Evolutionary conservation across 768 basidiomycete species (phyloP), one percentile per base, ranked within the genome.

Genomic region (Panaeolus cyanescens): DNA sequence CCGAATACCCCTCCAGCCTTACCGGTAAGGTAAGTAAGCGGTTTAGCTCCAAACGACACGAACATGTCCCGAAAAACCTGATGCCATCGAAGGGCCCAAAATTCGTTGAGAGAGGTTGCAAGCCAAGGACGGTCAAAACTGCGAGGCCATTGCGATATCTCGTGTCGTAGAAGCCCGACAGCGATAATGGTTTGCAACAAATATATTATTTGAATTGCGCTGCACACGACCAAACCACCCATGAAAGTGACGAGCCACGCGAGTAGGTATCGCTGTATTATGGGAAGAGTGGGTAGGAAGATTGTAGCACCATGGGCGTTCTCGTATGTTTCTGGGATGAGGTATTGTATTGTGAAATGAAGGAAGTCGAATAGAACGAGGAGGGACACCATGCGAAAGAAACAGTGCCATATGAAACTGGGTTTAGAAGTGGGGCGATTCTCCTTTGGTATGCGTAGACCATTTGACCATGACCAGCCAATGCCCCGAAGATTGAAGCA

Each of bases 31-130:
- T 65, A 66, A 28, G 69, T 68, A 28, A 84, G 55, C 0, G 84
- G 83, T 32, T 73, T 74, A 9, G 75, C 74, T 12, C 87, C 88
- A n/a, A 85, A 62, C 12, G 69, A 71, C 39, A 88, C 71, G 65
- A 91, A 90, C 34, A 71, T 66, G 42, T 85, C 80, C 9, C 88
- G 80, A 67, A 89, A 87, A 5, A 85, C 61, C 65, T 90, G 88
- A 64, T 91, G 90, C 90, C 90, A 91, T n/a, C 81, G 73, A 59
- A 62, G 69, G 3, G 80, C 76, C 90, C 90, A 91, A 59, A 88
- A 84, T 22, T 85, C 80, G 34, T 75, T 70, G n/a, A 91, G 71
- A 4, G 87, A 89, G 3, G 83, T 84, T 0, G 85, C 70, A 9
- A 68, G 39, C 82, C 83, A 90, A 3, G 90, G 90, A 5, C 72